Evolutionary conservation across 148 eudicot species (phyloP).

Genomic region (Polygonum aviculare): DNA sequence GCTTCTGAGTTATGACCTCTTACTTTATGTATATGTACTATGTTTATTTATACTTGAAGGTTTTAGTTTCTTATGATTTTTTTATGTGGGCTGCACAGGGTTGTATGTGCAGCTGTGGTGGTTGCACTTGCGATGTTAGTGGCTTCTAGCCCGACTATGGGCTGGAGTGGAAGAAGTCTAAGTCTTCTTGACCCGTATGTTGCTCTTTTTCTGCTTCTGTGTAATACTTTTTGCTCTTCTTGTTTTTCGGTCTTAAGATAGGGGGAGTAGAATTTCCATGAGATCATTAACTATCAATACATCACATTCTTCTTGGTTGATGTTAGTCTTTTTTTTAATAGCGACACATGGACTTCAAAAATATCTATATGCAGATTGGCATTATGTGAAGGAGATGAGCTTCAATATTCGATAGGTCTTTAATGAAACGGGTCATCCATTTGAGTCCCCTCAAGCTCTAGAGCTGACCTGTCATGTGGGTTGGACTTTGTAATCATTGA

Average conservation of each 20-base stretch:
- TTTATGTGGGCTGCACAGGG: constrained; percentile 36
- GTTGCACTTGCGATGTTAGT: constrained; percentile 79
- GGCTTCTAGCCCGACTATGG: constrained; percentile 96
- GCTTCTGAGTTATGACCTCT: neutral
- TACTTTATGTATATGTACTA: neutral
- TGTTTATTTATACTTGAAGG: neutral
- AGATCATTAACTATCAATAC: neutral
- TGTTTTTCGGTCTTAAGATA: neutral
- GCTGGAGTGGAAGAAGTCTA: constrained; percentile 99
- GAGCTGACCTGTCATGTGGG: no score
- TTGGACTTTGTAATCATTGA: neutral
- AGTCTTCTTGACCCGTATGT: constrained; percentile 98
- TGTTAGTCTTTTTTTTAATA: neutral
- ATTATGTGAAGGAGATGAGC: neutral
- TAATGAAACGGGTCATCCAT: neutral
- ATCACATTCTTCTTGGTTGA: neutral
- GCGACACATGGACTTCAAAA: neutral
- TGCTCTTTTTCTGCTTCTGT: neutral
- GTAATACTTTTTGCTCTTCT: neutral
- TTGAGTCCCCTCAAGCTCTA: neutral
- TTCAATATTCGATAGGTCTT: neutral
- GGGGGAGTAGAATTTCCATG: neutral
- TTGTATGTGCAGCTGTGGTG: constrained; percentile 62
- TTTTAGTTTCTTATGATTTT: neutral
- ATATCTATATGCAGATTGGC: neutral